A percentile compares a stretch with the other conserved stretches of the same genome.
Evolutionary conservation across 2,329 filamentous ascomycete species (phyloP).

Genomic region (Xylariales sp.): DNA sequence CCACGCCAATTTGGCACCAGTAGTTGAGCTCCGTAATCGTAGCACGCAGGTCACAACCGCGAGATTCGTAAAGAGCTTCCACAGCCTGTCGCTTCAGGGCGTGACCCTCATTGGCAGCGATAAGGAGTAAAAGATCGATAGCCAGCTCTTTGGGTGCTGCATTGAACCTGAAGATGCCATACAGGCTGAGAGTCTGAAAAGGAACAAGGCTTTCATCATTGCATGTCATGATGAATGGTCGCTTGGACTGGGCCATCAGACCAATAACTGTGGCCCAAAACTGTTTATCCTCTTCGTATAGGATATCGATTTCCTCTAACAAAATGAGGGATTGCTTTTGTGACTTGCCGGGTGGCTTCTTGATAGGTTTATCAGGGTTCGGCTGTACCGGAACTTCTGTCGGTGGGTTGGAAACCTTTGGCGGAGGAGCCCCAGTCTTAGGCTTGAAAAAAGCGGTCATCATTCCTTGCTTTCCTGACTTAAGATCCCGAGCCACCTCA

Average conservation of each 20-base stretch:
- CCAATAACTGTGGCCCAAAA: slow-evolving; percentile 83
- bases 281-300: slow-evolving; percentile 93
- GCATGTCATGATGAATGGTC: slow-evolving; percentile 93
- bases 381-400: slow-evolving; percentile 21
- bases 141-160: slow-evolving; percentile 63
- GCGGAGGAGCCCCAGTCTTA: slow-evolving; percentile 26
- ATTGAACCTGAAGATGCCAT: slow-evolving; percentile 77
- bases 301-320: slow-evolving; percentile 86
- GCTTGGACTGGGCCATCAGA: slow-evolving; percentile 78
- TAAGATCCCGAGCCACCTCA: slow-evolving; percentile 52
- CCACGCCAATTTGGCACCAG: slow-evolving; percentile 95
- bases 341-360: slow-evolving; percentile 32
- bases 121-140: slow-evolving; percentile 73
- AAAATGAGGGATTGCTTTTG: slow-evolving; percentile 95
- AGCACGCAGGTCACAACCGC: slow-evolving; percentile 70
- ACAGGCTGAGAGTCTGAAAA: slow-evolving; percentile 66
- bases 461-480: slow-evolving; percentile 69
- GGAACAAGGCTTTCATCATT: slow-evolving; percentile 86
- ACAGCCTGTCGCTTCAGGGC: slow-evolving; percentile 65
- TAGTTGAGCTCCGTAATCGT: slow-evolving; percentile 83
- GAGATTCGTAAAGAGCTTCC: slow-evolving; percentile 64
- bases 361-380: slow-evolving; percentile 25
- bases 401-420: slow-evolving; percentile 14
- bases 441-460: slow-evolving; percentile 78
- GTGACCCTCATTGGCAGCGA: slow-evolving; percentile 89